A percentile compares a stretch with the other conserved stretches of the same genome.
Conservation (phyloP, 495 filamentous ascomycete species). For the Penicillium manginii region DNA sequence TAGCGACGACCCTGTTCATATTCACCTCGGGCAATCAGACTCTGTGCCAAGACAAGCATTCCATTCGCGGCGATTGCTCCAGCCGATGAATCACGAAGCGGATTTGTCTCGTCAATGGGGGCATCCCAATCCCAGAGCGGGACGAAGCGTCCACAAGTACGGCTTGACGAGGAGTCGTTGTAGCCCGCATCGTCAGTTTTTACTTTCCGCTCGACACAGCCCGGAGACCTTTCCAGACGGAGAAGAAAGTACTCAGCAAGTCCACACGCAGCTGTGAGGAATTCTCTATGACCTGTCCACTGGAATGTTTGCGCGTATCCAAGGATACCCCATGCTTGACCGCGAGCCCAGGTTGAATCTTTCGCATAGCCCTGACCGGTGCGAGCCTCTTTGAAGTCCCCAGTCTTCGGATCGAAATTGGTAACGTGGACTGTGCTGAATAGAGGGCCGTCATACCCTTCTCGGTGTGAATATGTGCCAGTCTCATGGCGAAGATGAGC, state of each 20-base stretch:
- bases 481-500: conserved; percentile 32
- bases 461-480: conserved; percentile 17
- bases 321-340: conserved; percentile 50
- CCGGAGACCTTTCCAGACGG: conserved; percentile 16
- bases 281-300: conserved; percentile 42
- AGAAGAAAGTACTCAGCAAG: conserved; percentile 47
- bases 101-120: conserved; percentile 27
- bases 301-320: conserved; percentile 47
- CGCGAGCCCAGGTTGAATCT: conserved; percentile 44
- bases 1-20: conserved; percentile 24
- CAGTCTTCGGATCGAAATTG: conserved; percentile 44
- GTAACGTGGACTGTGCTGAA: conserved; percentile 41
- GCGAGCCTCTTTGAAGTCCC: conserved; percentile 33
- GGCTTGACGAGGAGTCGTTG: background rate
- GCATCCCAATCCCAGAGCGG: conserved; percentile 48
- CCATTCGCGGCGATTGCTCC: conserved; percentile 47
- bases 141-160: conserved; percentile 27
- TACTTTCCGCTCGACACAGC: conserved; percentile 17
- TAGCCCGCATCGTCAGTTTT: background rate
- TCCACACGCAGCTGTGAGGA: conserved; percentile 38
- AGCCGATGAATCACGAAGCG: conserved; percentile 40
- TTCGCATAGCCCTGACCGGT: conserved; percentile 46
- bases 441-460: conserved; percentile 15
- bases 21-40: conserved; percentile 24
- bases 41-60: conserved; percentile 33